Conservation (phyloP, 163 green algal species). For the Scenedesmus sp. region DNA sequence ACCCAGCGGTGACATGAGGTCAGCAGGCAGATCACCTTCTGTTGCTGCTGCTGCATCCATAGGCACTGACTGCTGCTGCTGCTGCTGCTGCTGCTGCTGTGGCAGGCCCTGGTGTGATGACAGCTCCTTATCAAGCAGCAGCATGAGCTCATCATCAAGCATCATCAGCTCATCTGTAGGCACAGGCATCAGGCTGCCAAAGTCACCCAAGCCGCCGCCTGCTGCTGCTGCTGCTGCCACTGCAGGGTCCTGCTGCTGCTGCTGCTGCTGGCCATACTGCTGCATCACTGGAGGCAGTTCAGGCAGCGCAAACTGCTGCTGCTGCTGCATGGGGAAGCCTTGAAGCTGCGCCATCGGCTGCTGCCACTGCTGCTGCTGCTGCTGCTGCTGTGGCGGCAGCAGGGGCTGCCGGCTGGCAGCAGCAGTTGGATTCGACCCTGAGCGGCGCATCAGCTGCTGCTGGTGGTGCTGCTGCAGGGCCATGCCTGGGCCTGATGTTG, state of each 20-base stretch:
- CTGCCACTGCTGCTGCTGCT: constrained; percentile 20
- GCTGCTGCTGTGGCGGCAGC: background rate
- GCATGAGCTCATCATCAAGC: constrained; percentile 31
- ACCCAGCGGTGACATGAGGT: constrained; percentile 3
- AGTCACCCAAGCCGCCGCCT: constrained; percentile 7
- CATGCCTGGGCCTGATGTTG: background rate
- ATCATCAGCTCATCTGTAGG: constrained; percentile 27
- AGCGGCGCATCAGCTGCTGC: constrained; percentile 28
- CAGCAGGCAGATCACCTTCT: background rate
- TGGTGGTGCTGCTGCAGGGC: background rate
- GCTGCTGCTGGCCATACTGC: constrained; percentile 24
- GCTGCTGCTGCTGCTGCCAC: constrained; percentile 32
- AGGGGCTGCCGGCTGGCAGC: background rate
- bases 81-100: constrained; percentile 34
- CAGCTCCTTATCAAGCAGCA: background rate
- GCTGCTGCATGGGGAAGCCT: constrained; percentile 12
- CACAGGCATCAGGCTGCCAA: background rate
- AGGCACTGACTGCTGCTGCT: background rate
- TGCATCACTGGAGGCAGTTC: background rate
- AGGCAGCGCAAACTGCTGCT: constrained; percentile 15
- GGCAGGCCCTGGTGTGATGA: constrained; percentile 11
- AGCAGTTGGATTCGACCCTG: constrained; percentile 15
- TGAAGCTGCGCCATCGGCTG: background rate
- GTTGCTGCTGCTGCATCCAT: background rate
- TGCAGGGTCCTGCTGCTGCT: background rate